phyloP scores from a whole-genome alignment of 176 grass and related monocot genomes.

The Oryza longistaminata region DNA sequence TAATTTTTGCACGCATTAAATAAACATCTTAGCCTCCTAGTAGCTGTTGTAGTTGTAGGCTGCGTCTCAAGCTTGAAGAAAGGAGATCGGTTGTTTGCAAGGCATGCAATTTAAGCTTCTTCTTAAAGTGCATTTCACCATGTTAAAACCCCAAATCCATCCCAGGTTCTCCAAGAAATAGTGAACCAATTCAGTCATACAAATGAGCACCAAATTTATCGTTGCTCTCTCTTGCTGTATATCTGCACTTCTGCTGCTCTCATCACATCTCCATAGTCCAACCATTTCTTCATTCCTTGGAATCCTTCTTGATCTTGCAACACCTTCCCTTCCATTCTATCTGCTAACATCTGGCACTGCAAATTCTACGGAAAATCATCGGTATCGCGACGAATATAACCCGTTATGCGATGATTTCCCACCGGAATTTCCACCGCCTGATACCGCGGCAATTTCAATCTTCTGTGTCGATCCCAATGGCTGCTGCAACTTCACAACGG shows the following conservation, averaged over 20 bases:
- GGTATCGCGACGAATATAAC: slow-evolving; percentile 3
- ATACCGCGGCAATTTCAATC: slow-evolving; percentile 33
- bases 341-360: background rate
- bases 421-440: slow-evolving; percentile 54
- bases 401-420: slow-evolving; percentile 68
- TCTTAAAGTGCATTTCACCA: slow-evolving; percentile 41
- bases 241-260: slow-evolving; percentile 41
- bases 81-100: slow-evolving; percentile 69
- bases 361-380: slow-evolving; percentile 10
- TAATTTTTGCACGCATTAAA: slow-evolving; percentile 18
- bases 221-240: slow-evolving; percentile 33
- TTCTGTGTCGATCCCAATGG: slow-evolving; percentile 79
- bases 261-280: slow-evolving; percentile 17
- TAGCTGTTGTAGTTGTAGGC: slow-evolving; percentile 40
- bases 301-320: slow-evolving; percentile 13
- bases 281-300: slow-evolving; percentile 21
- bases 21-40: background rate
- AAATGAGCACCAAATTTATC: slow-evolving; percentile 34
- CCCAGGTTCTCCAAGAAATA: slow-evolving; percentile 4
- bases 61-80: slow-evolving; percentile 66
- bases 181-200: background rate
- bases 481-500: slow-evolving; percentile 72
- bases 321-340: slow-evolving; percentile 12
- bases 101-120: slow-evolving; percentile 66
- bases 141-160: slow-evolving; percentile 32